Base-by-base conservation (phyloP, 805 yeast species). In the Nakazawaea molendinolei region DNA sequence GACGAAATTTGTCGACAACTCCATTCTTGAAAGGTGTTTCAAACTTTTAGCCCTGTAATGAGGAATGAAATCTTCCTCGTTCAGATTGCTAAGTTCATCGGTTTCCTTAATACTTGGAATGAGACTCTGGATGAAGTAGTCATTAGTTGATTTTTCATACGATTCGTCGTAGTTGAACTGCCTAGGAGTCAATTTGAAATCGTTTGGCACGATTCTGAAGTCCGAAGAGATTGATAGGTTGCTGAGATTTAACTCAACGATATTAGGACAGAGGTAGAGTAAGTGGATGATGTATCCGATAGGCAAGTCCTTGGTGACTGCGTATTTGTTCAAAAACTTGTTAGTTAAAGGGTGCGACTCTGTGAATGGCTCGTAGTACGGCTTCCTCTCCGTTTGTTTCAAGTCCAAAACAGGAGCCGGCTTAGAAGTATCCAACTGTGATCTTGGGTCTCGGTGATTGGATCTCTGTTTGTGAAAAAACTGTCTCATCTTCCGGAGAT, bases 281-380 rank as follows among this genome's bases (percentile, higher is more conserved):
- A 86, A 49, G 52, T 84, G 94, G 10, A 86, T 50, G 8, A 87
- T 49, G 43, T 76, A 74, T 0, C 95, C 96, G 20, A 80, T 59
- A 1, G 96, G 96, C 5, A 86, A 52, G 52, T 86, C 96, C 45
- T 71, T 75, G n/a, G 79, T 68, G 15, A 71, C 63, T 3, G 85
- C 67, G 55, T 81, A 82, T 52, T 74, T 79, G 36, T 67, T 48
- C 24, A 85, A 53, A 44, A 79, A 75, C 39, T 74, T 71, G 51
- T 73, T 79, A 27, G 76, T 74, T 31, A 59, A 54, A 3, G 92
- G 92, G 50, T 83, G 87, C 3, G 56, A 50, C 1, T 57, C 49
- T 5, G 54, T 41, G 42, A 53, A 66, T 3, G 71, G 67, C 39
- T 45, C 54, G 24, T 39, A 36, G 29, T 41, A 48, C 3, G 46